These are phyloP conservation scores for Paecilomyces dactylethromorphus DNA, from an alignment of 2,329 filamentous ascomycete genomes.

Conservation along the genomic window DNA sequence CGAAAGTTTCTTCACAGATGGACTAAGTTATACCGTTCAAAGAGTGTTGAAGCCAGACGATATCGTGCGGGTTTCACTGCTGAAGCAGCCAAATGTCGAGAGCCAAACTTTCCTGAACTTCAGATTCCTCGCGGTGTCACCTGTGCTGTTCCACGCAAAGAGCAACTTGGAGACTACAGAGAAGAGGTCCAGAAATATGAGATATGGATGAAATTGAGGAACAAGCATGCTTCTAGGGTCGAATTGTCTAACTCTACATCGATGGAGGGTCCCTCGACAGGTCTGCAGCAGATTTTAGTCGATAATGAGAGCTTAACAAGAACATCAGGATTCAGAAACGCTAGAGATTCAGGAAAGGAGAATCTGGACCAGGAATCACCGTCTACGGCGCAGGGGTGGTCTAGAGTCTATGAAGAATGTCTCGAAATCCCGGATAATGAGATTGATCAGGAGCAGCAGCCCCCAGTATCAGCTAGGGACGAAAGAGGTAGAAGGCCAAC, in stretches of 20 bases:
- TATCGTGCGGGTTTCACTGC: constrained; percentile 11
- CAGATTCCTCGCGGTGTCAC: constrained; percentile 10
- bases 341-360: neutral
- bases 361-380: neutral
- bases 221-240: neutral
- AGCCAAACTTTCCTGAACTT: constrained; percentile 8
- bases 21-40: constrained; percentile 2
- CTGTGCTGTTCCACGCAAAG: constrained; percentile 4
- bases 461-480: neutral
- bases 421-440: neutral
- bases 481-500: neutral
- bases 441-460: neutral
- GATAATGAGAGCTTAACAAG: neutral
- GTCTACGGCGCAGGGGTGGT: neutral
- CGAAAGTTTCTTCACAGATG: constrained; percentile 7
- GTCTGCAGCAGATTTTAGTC: neutral
- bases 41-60: constrained; percentile 7
- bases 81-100: constrained; percentile 7
- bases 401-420: neutral
- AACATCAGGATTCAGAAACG: neutral
- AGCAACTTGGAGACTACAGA: constrained; percentile 9
- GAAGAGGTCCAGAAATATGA: constrained; percentile 4
- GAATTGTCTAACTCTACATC: neutral
- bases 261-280: neutral
- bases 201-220: constrained; percentile 1